Evolutionary conservation across 257 asterid species (phyloP), one percentile per base, ranked within the genome.

Genomic region (Fraxinus cuspidata): DNA sequence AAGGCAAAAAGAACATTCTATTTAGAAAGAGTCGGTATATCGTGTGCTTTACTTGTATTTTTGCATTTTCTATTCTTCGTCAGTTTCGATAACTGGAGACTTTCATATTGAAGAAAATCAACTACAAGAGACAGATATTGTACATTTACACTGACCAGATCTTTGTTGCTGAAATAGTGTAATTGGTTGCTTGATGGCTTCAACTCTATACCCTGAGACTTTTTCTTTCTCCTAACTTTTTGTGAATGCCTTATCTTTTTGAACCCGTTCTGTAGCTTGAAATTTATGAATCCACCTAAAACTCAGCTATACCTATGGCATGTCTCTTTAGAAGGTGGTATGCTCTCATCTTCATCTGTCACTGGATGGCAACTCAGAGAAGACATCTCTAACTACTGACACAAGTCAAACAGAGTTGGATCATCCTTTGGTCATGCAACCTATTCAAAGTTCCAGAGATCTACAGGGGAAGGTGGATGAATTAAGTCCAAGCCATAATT

Each of bases 321-420:
- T 72, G 81, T 86, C 74, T 72, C 75, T 76, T 82, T 82, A 42
- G 77, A 82, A 90, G 97, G 94, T 85, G 79, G 90, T 77, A 40
- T 83, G 80, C 2, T 80, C 81, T 84, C 88, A 85, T 84, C 94
- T 92, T 82, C 86, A 84, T 74, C 83, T 90, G 85, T 87, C 92
- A 23, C 77, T 86, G 75, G 88, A 81, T 83, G 85, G 81, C 37
- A 75, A 75, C 80, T 82, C 90, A 2, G 87, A 87, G 81, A 73
- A 72, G 53, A n/a, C 82, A 66, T 71, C 44, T 79, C 81, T 72
- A 73, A 69, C 77, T 67, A 73, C 70, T 42, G 90, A 82, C 72
- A 77, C 81, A 47, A n/a, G 77, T 71, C 83, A 79, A 74, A 78
- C 80, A 71, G 85, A 83, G 70, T 79, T 86, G 75, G 75, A 60